phyloP scores from a whole-genome alignment of 805 yeast genomes.

The Lachancea nothofagi region DNA sequence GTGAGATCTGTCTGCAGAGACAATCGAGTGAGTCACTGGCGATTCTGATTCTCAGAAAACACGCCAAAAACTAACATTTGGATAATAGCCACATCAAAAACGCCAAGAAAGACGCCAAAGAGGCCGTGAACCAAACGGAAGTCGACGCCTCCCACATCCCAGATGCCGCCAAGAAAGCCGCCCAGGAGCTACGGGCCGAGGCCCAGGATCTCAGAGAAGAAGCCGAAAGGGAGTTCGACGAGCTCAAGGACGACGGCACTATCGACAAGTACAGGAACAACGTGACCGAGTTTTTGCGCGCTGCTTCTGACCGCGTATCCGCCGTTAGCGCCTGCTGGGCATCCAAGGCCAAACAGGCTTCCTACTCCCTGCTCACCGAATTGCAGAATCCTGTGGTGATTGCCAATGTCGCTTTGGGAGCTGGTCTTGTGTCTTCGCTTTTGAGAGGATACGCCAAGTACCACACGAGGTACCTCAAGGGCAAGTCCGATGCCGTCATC shows the following conservation, averaged over 20 bases:
- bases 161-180: constrained; percentile 9
- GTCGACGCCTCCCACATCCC: constrained; percentile 7
- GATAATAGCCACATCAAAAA: constrained; percentile 8
- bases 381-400: constrained; percentile 59
- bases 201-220: constrained; percentile 21
- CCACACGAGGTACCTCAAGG: constrained; percentile 42
- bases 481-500: constrained; percentile 42
- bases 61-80: too few species aligned
- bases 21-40: too few species aligned
- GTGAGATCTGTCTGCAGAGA: too few species aligned
- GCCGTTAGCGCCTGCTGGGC: constrained; percentile 20
- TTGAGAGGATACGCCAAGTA: constrained; percentile 44
- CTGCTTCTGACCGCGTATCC: constrained; percentile 16
- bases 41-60: too few species aligned
- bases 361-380: constrained; percentile 31
- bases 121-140: constrained; percentile 4
- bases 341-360: constrained; percentile 8
- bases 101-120: constrained; percentile 6
- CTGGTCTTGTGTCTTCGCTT: constrained; percentile 44
- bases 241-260: constrained; percentile 25
- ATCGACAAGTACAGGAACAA: constrained; percentile 17
- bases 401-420: constrained; percentile 45
- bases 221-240: constrained; percentile 30
- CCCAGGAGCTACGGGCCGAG: constrained; percentile 10
- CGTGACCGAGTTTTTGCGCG: constrained; percentile 14